These are phyloP conservation scores for Cucurbita ficifolia DNA, from an alignment of 306 rosid genomes.

Conservation along the genomic window DNA sequence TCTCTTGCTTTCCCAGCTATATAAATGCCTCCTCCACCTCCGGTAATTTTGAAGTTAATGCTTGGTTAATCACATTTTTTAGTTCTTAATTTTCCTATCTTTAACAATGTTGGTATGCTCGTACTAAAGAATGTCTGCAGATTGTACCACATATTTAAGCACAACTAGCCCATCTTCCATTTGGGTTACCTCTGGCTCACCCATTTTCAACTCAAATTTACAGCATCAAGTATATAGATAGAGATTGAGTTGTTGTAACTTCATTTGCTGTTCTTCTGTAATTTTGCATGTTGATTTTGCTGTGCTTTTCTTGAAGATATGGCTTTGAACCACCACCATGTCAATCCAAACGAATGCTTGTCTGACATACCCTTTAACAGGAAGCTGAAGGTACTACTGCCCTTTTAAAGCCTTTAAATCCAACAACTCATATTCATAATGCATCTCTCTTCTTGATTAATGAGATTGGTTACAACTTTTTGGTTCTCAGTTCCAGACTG, in stretches of 20 bases:
- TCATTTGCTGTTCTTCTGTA: not conserved
- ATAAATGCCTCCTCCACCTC: not conserved
- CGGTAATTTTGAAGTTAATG: not conserved
- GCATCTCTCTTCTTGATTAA: not conserved
- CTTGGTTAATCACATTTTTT: not conserved
- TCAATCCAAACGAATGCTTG: not conserved
- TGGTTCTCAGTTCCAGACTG: conserved; percentile 27
- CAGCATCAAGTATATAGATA: not conserved
- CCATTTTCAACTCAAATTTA: not conserved
- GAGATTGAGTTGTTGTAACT: not conserved
- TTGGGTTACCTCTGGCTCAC: not conserved
- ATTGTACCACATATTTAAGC: not conserved
- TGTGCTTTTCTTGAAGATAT: not conserved
- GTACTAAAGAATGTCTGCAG: not conserved
- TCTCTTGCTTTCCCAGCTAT: not conserved
- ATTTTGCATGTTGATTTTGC: not conserved
- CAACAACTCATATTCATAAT: not conserved
- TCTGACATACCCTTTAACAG: conserved; percentile 13
- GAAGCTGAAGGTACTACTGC: conserved; percentile 56
- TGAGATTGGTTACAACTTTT: not conserved
- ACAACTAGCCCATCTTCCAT: not conserved
- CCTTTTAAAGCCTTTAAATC: not conserved
- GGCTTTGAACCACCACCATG: not conserved
- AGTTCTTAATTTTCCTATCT: not conserved
- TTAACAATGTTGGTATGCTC: not conserved